These are phyloP conservation scores for Achlya hypogyna DNA, from an alignment of 352 stramenopile genomes.

Conservation along the genomic window DNA sequence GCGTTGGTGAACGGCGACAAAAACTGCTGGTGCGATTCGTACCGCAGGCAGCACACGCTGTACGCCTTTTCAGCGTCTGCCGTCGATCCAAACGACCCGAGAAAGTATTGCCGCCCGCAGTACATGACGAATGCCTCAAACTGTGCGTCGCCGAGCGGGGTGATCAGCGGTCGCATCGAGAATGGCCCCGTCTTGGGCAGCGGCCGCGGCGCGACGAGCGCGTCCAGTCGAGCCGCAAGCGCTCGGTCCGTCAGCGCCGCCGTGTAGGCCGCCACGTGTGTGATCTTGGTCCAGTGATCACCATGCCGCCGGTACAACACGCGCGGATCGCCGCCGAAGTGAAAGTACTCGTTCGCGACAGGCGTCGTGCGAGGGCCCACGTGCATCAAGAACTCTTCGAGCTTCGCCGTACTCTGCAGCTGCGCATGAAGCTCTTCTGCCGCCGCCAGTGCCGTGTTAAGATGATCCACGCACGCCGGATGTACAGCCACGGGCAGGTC, in stretches of 20 bases:
- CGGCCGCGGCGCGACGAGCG: background rate
- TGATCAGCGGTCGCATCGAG: background rate
- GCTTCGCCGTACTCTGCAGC: slow-evolving; percentile 33
- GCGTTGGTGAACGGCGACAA: slow-evolving; percentile 19
- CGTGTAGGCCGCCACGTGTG: background rate
- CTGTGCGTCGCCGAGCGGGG: background rate
- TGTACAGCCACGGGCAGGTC: slow-evolving; percentile 35
- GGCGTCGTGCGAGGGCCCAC: slow-evolving; percentile 57
- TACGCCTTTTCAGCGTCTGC: slow-evolving; percentile 36
- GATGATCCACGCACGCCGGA: slow-evolving; percentile 42
- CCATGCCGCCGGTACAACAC: slow-evolving; percentile 34
- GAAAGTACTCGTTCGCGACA: slow-evolving; percentile 44
- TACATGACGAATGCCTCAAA: slow-evolving; percentile 38
- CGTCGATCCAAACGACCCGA: slow-evolving; percentile 40
- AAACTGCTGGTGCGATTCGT: slow-evolving; percentile 22
- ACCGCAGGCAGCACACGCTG: slow-evolving; percentile 23
- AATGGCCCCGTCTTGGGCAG: slow-evolving; percentile 2
- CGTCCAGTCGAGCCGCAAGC: background rate
- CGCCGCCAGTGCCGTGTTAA: slow-evolving; percentile 56
- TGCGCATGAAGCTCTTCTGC: slow-evolving; percentile 39
- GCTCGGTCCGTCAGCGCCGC: background rate
- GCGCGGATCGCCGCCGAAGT: slow-evolving; percentile 46
- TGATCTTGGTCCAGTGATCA: background rate
- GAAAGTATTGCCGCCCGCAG: slow-evolving; percentile 35
- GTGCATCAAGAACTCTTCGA: slow-evolving; percentile 56